Conservation (phyloP, 345 rosid genomes). For the Eutrema japonicum region DNA sequence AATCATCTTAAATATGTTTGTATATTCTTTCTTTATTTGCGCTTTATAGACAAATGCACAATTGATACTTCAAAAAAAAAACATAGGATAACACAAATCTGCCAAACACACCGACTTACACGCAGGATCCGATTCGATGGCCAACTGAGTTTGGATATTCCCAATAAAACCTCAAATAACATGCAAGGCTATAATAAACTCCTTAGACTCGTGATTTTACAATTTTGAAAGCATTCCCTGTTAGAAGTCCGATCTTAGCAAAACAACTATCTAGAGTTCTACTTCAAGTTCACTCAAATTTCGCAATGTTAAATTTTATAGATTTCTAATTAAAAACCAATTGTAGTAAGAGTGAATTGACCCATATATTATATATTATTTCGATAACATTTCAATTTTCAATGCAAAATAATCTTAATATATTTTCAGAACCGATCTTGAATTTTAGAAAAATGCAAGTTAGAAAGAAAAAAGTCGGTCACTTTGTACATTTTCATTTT, state of each 20-base stretch:
- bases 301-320: neutral
- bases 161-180: neutral
- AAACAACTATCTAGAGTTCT: neutral
- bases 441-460: no score
- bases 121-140: neutral
- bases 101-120: neutral
- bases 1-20: neutral
- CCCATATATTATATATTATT: no score
- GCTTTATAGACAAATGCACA: neutral
- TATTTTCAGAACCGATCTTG: no score
- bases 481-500: no score
- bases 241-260: neutral
- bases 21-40: neutral
- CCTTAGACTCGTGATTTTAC: neutral
- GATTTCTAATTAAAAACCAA: no score
- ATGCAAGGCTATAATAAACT: neutral
- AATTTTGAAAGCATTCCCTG: neutral
- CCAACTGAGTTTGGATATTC: neutral
- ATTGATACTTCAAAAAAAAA: neutral
- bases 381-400: no score
- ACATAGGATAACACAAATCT: constrained; percentile 3
- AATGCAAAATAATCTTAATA: no score
- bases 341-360: no score
- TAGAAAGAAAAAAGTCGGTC: no score
- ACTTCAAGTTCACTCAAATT: neutral